Evolutionary conservation across 1,284 basidiomycete species (phyloP), one percentile per base, ranked within the genome.

Genomic region (Phylloboletellus chloephorus): DNA sequence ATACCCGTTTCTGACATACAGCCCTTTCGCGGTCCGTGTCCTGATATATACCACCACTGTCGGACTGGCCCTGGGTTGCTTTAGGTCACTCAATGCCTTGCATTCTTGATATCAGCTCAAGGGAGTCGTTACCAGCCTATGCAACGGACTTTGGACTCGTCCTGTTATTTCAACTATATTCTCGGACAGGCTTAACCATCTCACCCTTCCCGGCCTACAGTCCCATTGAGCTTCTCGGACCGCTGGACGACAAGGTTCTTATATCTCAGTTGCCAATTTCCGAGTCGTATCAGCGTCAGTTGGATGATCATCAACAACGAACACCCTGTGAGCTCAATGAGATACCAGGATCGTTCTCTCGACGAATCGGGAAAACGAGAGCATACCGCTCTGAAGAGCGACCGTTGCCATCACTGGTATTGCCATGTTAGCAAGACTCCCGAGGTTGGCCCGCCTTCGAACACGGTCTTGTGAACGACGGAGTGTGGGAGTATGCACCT

Each of bases 1-100:
- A 13, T 90, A 90, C 62, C 88, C 88, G 0, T 90, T 90, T 67
- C 67, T 91, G 44, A 84, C 78, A 0, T 53, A 79, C 20, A 80
- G 72, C 54, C 63, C 74, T 0, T 65, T 78, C 11, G 52, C 62
- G 7, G 61, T 70, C 22, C 73, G 87, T 12, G 47, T 79, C n/a
- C 62, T 54, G 13, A 85, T 88, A 20, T 91, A 90, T 60, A 51
- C 56, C 7, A 70, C 65, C 2, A 71, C 74, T 0, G 70, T 73
- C 0, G 39, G 61, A 0, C 64, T 85, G 23, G 79, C 82, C 4
- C 67, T 78, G 24, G 34, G 68, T 2, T 76, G 76, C 2, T 83
- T 89, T 55, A 68, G 70, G 53, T 48, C 58, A 3, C 57, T 84
- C 29, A 84, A 85, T 52, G 53, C 60, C 16, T 46, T 79, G 2